Percentiles rank a stretch among this genome's conserved stretches.
phyloP scores from a whole-genome alignment of 176 grass and related monocot species.

The Otatea glauca region DNA sequence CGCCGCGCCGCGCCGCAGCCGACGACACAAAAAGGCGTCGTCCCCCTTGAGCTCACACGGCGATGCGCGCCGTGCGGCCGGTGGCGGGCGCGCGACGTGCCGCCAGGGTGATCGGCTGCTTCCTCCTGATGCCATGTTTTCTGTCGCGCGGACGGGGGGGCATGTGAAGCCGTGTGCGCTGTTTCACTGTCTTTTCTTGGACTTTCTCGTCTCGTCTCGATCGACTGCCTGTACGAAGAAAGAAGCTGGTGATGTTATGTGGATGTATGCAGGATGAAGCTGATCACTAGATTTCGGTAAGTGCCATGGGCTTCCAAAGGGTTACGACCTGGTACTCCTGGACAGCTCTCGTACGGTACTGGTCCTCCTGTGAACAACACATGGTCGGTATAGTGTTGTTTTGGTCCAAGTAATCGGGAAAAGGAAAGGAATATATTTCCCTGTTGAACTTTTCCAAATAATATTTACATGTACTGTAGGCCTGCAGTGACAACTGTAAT shows the following conservation, averaged over 20 bases:
- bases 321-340: neutral
- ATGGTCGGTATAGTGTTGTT: neutral
- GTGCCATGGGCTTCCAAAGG: neutral
- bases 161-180: neutral
- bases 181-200: neutral
- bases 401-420: neutral
- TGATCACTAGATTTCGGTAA: neutral
- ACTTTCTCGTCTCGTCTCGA: neutral
- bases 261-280: neutral
- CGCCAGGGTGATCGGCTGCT: neutral
- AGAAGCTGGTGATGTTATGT: neutral
- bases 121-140: neutral
- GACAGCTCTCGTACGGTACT: neutral
- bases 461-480: neutral
- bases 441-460: neutral
- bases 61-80: too few species aligned
- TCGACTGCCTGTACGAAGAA: neutral
- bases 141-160: neutral
- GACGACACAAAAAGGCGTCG: too few species aligned
- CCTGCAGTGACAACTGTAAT: too few species aligned
- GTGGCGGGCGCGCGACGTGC: neutral
- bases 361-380: neutral
- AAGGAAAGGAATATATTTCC: neutral
- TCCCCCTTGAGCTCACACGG: too few species aligned
- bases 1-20: too few species aligned